Evolutionary conservation across 1,284 basidiomycete species (phyloP).

Genomic region (Papiliotrema flavescens): DNA sequence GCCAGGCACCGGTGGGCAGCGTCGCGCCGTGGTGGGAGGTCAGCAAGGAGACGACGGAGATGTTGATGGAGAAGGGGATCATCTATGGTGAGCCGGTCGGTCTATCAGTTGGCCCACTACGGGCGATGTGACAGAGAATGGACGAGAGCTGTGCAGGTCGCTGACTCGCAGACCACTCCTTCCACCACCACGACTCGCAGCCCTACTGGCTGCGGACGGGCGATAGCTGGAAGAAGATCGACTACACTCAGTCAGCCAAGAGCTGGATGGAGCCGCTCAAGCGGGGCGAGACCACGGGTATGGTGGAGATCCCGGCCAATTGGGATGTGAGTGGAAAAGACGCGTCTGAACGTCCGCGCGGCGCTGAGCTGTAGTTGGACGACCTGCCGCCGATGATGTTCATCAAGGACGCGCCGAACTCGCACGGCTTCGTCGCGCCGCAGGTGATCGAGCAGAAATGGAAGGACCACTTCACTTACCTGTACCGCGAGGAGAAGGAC

Average conservation of each 20-base stretch:
- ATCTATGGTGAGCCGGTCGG: constrained; percentile 57
- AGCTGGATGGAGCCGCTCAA: constrained; percentile 73
- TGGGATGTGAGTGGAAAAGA: constrained; percentile 52
- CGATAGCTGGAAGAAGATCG: constrained; percentile 71
- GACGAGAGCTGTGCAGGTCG: constrained; percentile 35
- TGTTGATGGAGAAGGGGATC: constrained; percentile 69
- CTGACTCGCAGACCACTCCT: constrained; percentile 56
- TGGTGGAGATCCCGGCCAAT: constrained; percentile 69
- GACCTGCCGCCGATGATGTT: constrained; percentile 73
- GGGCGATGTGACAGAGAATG: not conserved
- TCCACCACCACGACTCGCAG: constrained; percentile 57
- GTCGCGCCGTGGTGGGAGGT: constrained; percentile 80
- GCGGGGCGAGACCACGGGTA: constrained; percentile 62
- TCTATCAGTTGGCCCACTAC: not conserved
- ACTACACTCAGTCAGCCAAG: constrained; percentile 60
- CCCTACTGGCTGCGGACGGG: constrained; percentile 67
- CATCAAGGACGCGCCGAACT: constrained; percentile 63
- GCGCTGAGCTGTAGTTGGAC: constrained; percentile 40
- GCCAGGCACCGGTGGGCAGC: constrained; percentile 61
- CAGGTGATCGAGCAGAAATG: constrained; percentile 68
- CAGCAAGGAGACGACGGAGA: constrained; percentile 63
- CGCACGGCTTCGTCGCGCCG: constrained; percentile 69
- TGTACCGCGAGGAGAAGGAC: constrained; percentile 57
- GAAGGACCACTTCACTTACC: constrained; percentile 71
- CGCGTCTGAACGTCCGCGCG: not conserved